phyloP scores from a whole-genome alignment of 768 basidiomycete genomes.

The Termitomyces heimii region DNA sequence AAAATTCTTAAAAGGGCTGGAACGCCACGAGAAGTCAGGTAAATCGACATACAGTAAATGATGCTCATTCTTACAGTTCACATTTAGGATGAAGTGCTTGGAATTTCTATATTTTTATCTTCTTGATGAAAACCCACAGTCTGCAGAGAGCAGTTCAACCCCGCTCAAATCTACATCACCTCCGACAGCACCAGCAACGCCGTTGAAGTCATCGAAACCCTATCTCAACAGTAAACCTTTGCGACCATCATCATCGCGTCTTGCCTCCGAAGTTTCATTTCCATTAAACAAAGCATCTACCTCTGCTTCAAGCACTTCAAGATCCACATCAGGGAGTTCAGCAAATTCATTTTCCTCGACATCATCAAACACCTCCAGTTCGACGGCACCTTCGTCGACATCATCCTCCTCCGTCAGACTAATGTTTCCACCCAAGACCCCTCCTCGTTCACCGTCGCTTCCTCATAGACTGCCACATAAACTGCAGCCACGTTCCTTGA shows the following conservation, averaged over 20 bases:
- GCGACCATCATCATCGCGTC: conserved; percentile 32
- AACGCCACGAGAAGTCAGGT: conserved; percentile 88
- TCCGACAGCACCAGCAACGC: conserved; percentile 34
- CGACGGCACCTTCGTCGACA: conserved; percentile 29
- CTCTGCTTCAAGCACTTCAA: conserved; percentile 23
- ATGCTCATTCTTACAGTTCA: neutral
- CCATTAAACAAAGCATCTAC: conserved; percentile 9
- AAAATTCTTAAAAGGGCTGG: conserved; percentile 81
- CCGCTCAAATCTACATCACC: conserved; percentile 18
- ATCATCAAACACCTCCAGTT: conserved; percentile 35
- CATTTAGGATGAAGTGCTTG: conserved; percentile 84
- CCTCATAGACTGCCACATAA: conserved; percentile 19
- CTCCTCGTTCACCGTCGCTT: conserved; percentile 21
- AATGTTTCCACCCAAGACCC: conserved; percentile 18
- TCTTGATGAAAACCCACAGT: conserved; percentile 62
- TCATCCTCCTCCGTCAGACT: conserved; percentile 41
- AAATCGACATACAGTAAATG: conserved; percentile 14
- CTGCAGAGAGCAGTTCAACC: conserved; percentile 11
- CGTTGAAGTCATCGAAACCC: conserved; percentile 33
- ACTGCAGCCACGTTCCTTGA: conserved; percentile 42
- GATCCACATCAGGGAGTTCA: conserved; percentile 38
- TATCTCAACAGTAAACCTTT: conserved; percentile 30
- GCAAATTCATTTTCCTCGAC: conserved; percentile 35
- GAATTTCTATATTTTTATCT: conserved; percentile 96
- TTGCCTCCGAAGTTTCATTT: conserved; percentile 30